Percentiles rank a stretch among this genome's conserved stretches.
Evolutionary conservation across 345 rosid genomes (phyloP).

Genomic region (Kernera saxatilis): DNA sequence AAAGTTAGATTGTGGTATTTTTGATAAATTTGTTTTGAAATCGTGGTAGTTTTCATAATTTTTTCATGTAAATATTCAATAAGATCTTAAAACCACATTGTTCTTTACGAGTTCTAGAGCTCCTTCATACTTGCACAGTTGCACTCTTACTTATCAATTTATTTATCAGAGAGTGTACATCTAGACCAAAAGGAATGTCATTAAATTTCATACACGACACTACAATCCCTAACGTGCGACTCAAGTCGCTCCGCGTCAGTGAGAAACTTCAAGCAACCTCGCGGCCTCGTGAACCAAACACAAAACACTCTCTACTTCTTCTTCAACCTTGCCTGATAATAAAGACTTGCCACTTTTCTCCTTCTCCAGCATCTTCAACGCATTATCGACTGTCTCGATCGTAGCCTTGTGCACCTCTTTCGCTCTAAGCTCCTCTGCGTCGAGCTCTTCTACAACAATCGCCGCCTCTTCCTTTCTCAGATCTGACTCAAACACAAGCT

Average conservation of each 20-base stretch:
- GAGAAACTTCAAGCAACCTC: constrained; percentile 23
- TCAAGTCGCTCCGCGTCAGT: background rate
- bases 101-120: background rate
- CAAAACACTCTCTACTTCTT: constrained; percentile 35
- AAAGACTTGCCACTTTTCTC: background rate
- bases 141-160: no score
- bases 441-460: constrained; percentile 44
- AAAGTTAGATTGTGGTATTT: no score
- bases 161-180: no score
- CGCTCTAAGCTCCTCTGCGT: constrained; percentile 21
- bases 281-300: constrained; percentile 44
- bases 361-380: constrained; percentile 28
- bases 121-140: background rate
- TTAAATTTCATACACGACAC: background rate
- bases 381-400: constrained; percentile 31
- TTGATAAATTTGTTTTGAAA: no score
- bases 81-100: background rate
- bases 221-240: background rate
- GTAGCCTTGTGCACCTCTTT: constrained; percentile 36
- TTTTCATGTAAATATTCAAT: no score
- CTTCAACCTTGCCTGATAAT: constrained; percentile 39
- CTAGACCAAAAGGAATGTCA: background rate
- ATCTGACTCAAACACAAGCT: constrained; percentile 46
- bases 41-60: no score
- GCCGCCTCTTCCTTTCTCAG: constrained; percentile 49